phyloP scores from a whole-genome alignment of 257 asterid genomes.

The Solanum chilense region DNA sequence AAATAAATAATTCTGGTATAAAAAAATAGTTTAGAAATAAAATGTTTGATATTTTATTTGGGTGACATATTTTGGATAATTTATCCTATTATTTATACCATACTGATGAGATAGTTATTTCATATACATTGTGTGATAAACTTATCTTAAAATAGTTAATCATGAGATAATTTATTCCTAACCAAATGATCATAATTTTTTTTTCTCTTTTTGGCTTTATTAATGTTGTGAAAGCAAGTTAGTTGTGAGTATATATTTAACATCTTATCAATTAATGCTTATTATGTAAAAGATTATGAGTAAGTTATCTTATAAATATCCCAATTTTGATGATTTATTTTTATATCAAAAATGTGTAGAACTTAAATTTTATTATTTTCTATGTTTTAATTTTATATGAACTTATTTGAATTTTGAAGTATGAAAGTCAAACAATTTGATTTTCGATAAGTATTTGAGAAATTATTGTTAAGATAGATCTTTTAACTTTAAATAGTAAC shows the following conservation, averaged over 20 bases:
- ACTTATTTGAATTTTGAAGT: neutral
- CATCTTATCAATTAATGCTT: neutral
- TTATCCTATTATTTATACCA: fast-evolving
- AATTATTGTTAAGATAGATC: neutral
- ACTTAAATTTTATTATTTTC: neutral
- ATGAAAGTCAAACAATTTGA: neutral
- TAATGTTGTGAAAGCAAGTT: neutral
- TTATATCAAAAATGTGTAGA: neutral
- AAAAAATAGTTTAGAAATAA: no score
- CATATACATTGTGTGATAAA: no score
- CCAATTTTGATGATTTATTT: neutral
- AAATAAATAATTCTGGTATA: no score
- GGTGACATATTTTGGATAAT: no score
- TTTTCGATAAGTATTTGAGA: neutral
- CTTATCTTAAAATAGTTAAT: no score
- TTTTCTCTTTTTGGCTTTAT: neutral
- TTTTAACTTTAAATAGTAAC: neutral
- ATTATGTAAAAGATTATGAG: neutral
- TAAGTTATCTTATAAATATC: neutral
- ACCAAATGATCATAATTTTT: fast-evolving
- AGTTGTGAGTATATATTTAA: neutral
- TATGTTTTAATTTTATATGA: neutral
- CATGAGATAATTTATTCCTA: no score
- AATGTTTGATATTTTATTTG: no score
- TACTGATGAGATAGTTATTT: fast-evolving